Conservation (phyloP, 768 basidiomycete genomes). For the Ephemerocybe angulata region DNA sequence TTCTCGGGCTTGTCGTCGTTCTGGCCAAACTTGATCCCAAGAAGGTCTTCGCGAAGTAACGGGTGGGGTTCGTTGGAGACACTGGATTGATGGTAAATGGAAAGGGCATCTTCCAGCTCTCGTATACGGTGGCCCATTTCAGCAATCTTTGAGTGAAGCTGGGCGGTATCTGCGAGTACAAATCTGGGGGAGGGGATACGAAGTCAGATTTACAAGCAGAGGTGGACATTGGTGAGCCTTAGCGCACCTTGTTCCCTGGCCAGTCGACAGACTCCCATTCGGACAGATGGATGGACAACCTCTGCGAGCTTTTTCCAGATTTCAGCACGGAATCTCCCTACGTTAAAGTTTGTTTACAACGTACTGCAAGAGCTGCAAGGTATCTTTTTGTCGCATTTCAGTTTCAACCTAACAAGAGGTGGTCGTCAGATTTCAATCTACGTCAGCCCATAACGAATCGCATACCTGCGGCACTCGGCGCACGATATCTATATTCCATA, state of each 20-base stretch:
- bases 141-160: constrained; percentile 56
- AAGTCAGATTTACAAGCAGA: not conserved
- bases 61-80: constrained; percentile 65
- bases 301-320: constrained; percentile 40
- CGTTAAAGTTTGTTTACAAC: constrained; percentile 46
- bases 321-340: not conserved
- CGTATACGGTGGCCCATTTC: constrained; percentile 66
- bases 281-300: constrained; percentile 63
- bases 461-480: constrained; percentile 58
- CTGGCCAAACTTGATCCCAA: constrained; percentile 61
- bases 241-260: constrained; percentile 54
- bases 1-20: constrained; percentile 37
- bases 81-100: constrained; percentile 61
- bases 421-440: constrained; percentile 10
- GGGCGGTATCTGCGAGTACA: constrained; percentile 58
- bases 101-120: constrained; percentile 62
- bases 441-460: not conserved
- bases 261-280: constrained; percentile 55
- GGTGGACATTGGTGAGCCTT: not conserved
- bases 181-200: constrained; percentile 31
- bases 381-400: constrained; percentile 62
- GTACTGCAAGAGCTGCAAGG: constrained; percentile 58
- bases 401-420: constrained; percentile 45
- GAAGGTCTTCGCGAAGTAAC: constrained; percentile 60
- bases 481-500: constrained; percentile 46